Conservation (phyloP, 768 basidiomycete species). For the Macrolepiota dolichaula region DNA sequence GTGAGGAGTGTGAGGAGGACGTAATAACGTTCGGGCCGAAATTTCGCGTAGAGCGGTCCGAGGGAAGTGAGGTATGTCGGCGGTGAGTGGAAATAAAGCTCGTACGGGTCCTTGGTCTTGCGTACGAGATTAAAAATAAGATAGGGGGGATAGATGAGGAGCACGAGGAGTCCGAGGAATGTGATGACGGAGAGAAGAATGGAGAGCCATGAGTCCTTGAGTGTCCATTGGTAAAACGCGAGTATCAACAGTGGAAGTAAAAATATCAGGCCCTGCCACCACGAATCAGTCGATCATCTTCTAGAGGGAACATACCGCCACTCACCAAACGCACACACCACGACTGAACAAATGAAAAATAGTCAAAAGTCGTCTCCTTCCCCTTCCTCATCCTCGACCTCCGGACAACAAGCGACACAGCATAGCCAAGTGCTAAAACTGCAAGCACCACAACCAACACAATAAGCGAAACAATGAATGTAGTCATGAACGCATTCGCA, state of each 20-base stretch:
- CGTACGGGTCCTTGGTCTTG: slow-evolving; percentile 19
- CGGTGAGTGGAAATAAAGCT: slow-evolving; percentile 27
- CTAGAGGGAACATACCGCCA: slow-evolving; percentile 12
- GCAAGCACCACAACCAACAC: slow-evolving; percentile 56
- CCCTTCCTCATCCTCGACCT: slow-evolving; percentile 20
- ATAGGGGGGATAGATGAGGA: slow-evolving; percentile 48
- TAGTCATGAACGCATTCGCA: slow-evolving; percentile 87
- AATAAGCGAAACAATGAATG: slow-evolving; percentile 74
- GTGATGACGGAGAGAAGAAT: slow-evolving; percentile 73
- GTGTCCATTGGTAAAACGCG: slow-evolving; percentile 87
- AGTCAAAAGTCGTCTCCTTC: slow-evolving; percentile 25
- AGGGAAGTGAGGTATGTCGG: slow-evolving; percentile 35
- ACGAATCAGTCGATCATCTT: neutral
- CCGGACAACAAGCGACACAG: slow-evolving; percentile 31
- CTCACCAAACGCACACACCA: slow-evolving; percentile 71
- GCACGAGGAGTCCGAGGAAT: slow-evolving; percentile 47
- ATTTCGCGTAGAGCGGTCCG: slow-evolving; percentile 64
- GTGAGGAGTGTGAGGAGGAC: slow-evolving; percentile 58
- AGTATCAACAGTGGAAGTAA: slow-evolving; percentile 74
- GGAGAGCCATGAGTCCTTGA: slow-evolving; percentile 85
- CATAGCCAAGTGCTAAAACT: slow-evolving; percentile 51
- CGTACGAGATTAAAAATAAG: slow-evolving; percentile 44
- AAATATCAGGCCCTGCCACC: slow-evolving; percentile 54
- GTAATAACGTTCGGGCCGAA: slow-evolving; percentile 64
- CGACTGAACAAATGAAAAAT: slow-evolving; percentile 44